phyloP scores from a whole-genome alignment of 371 early-diverging fungal genomes.

The Mucor piriformis region DNA sequence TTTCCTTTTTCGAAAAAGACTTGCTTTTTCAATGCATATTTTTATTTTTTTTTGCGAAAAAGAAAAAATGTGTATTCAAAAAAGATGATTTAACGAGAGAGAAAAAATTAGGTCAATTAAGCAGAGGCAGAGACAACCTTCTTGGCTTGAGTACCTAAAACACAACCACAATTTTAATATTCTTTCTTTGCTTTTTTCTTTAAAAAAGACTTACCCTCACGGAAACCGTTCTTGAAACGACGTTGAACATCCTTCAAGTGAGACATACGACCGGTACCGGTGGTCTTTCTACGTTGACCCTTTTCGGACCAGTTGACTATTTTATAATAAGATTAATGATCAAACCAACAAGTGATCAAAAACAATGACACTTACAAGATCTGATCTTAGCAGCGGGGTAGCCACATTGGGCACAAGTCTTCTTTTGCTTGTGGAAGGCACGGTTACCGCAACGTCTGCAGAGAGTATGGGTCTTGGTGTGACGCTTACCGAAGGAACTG shows the following conservation, averaged over 20 bases:
- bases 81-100: no score
- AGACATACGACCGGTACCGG: conserved; percentile 98
- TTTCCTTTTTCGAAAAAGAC: not conserved
- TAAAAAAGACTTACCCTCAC: conserved; percentile 61
- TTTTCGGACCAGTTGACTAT: conserved; percentile 72
- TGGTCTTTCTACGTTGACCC: conserved; percentile 95
- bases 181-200: not conserved
- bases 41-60: not conserved
- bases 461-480: conserved; percentile 98
- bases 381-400: conserved; percentile 98
- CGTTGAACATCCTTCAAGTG: conserved; percentile 90
- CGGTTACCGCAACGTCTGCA: conserved; percentile 98
- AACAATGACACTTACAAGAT: conserved; percentile 69
- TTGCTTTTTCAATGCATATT: not conserved
- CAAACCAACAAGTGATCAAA: not conserved
- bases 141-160: conserved; percentile 55
- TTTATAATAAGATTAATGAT: not conserved
- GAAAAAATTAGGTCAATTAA: conserved; percentile 12
- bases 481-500: conserved; percentile 46
- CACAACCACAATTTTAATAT: not conserved
- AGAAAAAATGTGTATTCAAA: not conserved
- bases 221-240: conserved; percentile 97
- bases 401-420: conserved; percentile 98
- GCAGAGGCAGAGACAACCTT: conserved; percentile 47
- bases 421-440: conserved; percentile 99